Evolutionary conservation across 2,329 filamentous ascomycete genomes (phyloP), one percentile per base, ranked within the genome.

Genomic region (Plenodomus tracheiphilus): DNA sequence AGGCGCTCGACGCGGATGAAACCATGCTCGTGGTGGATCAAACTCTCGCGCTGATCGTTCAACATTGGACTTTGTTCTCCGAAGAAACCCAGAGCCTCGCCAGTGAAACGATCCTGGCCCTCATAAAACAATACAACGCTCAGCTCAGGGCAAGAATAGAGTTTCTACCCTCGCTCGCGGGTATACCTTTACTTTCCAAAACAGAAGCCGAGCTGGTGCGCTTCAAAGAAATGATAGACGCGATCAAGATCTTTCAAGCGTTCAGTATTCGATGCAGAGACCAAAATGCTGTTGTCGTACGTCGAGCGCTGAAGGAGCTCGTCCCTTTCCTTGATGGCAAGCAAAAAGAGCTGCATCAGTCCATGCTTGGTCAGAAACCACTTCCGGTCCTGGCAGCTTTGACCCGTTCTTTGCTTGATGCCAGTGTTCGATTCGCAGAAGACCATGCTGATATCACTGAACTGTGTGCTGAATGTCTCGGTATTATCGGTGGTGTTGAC

Each of bases 401-500:
- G 39, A 82, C 88, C 42, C 84, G 93, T 43, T 85, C 89, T 11
- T 78, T 99, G 10, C 81, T 99, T 9, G 92, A 97, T 73, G 92
- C 89, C 43, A 88, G 87, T 41, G 84, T 91, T 46, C 91, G 87
- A 55, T 94, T 94, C 71, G 89, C 86, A 56, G 82, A 84, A 42
- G 79, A 81, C 11, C 82, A 88, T 36, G 70, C 78, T 7, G 83
- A 85, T 11, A 88, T 97, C 46, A 81, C 86, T 42, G 78, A 83
- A 16, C 77, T 95, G 2, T 91, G 89, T 53, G 88, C 91, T 13
- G 85, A 88, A 64, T 94, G 90, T 56, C 79, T 99, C 34, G 95
- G 95, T 0, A 80, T 95, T 17, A 85, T 99, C 44, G 94, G 95
- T 6, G 96, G 92, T 57, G 76, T 99, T 18, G 95, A 99, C 70